These are phyloP conservation scores for Phytophthora vignae DNA, from an alignment of 352 stramenopile species.

Conservation along the genomic window DNA sequence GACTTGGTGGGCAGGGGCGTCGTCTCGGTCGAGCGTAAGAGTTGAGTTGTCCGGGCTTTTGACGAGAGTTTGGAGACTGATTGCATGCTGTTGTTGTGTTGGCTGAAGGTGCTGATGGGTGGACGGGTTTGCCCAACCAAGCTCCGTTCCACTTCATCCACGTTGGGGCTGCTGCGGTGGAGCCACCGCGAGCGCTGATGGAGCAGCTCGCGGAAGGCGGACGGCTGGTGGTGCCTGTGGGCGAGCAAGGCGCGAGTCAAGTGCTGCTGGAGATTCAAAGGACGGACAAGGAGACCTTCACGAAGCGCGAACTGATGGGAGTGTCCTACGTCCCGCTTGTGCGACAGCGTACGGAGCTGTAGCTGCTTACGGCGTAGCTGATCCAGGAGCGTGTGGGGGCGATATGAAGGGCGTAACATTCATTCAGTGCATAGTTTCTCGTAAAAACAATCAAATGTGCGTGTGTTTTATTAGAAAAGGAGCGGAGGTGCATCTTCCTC, in stretches of 20 bases:
- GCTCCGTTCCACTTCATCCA: constrained; percentile 97
- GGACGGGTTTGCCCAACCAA: constrained; percentile 89
- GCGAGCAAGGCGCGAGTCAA: constrained; percentile 66
- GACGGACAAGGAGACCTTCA: constrained; percentile 45
- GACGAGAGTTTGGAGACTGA: neutral
- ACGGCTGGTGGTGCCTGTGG: constrained; percentile 94
- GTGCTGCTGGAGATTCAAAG: constrained; percentile 82
- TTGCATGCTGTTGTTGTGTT: neutral
- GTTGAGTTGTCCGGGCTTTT: neutral
- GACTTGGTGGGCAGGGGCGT: constrained; percentile 80
- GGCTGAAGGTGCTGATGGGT: constrained; percentile 85
- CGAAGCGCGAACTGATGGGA: constrained; percentile 64
- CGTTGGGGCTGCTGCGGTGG: constrained; percentile 93
- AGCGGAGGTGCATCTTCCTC: constrained; percentile 38
- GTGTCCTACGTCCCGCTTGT: constrained; percentile 86
- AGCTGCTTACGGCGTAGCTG: neutral
- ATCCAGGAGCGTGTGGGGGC: too few relatives aligned
- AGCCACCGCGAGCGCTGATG: constrained; percentile 90
- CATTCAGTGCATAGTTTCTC: too few relatives aligned
- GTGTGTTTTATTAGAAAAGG: constrained; percentile 26
- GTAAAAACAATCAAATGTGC: too few relatives aligned
- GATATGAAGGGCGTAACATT: too few relatives aligned
- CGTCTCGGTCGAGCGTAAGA: constrained; percentile 58
- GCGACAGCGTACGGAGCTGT: constrained; percentile 56
- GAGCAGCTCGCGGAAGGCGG: constrained; percentile 89